phyloP scores from a whole-genome alignment of 108 stramenopile genomes.

The Skeletonema costatum region DNA sequence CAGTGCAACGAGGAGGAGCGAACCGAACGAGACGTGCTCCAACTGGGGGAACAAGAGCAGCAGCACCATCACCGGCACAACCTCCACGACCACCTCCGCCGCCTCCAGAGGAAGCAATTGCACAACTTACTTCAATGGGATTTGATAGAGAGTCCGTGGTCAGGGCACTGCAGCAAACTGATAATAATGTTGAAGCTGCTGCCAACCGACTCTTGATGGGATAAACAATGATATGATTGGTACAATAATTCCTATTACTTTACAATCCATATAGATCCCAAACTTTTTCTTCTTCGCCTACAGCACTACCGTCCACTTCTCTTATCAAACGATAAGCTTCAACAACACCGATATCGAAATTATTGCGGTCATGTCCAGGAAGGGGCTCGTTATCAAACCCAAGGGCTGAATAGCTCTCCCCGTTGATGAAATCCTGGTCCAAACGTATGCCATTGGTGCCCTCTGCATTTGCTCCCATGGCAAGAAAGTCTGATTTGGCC shows the following conservation, averaged over 20 bases:
- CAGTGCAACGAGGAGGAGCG: slow-evolving; percentile 29
- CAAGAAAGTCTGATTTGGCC: slow-evolving; percentile 58
- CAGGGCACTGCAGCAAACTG: slow-evolving; percentile 61
- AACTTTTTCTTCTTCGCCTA: background rate
- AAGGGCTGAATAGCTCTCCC: slow-evolving; percentile 60
- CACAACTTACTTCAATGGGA: slow-evolving; percentile 80
- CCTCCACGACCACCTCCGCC: slow-evolving; percentile 46
- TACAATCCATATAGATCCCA: slow-evolving; percentile 3
- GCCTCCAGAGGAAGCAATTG: slow-evolving; percentile 73
- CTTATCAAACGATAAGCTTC: slow-evolving; percentile 71
- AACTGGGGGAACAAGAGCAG: slow-evolving; percentile 3
- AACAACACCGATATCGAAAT: slow-evolving; percentile 75
- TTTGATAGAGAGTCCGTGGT: slow-evolving; percentile 79
- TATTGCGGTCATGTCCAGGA: slow-evolving; percentile 28
- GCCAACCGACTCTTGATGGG: slow-evolving; percentile 75
- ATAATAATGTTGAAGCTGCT: slow-evolving; percentile 90
- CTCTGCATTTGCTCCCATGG: slow-evolving; percentile 78
- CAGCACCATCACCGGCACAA: slow-evolving; percentile 14
- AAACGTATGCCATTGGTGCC: slow-evolving; percentile 74
- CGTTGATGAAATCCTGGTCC: slow-evolving; percentile 80
- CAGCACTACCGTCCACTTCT: slow-evolving; percentile 28
- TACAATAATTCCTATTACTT: background rate
- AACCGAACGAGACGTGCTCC: slow-evolving; percentile 10
- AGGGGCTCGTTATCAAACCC: slow-evolving; percentile 85
- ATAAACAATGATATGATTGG: background rate